A percentile compares a stretch with the other conserved stretches of the same genome.
Evolutionary conservation across 2,329 filamentous ascomycete species (phyloP).

Genomic region (Fusarium paranaense): DNA sequence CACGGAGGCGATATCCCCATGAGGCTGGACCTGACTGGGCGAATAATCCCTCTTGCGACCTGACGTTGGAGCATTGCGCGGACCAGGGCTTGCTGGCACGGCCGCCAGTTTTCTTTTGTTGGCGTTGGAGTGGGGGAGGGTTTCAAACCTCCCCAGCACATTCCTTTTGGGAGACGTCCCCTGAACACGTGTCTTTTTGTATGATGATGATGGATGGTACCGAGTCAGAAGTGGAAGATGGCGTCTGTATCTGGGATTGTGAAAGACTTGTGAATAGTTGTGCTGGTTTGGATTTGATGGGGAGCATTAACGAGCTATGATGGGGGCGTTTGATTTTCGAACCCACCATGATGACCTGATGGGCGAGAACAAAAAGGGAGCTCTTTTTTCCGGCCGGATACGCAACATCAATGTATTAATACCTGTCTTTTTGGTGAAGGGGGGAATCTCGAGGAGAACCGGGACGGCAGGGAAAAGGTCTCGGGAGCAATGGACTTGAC

Average conservation of each 20-base stretch:
- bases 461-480: slow-evolving; percentile 24
- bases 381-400: slow-evolving; percentile 20
- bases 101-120: neutral
- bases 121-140: neutral
- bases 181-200: slow-evolving; percentile 5
- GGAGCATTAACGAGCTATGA: slow-evolving; percentile 36
- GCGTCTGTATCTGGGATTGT: slow-evolving; percentile 8
- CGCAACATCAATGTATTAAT: slow-evolving; percentile 35
- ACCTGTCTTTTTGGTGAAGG: slow-evolving; percentile 32
- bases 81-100: neutral
- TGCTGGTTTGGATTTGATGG: slow-evolving; percentile 4
- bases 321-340: slow-evolving; percentile 24
- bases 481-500: slow-evolving; percentile 23
- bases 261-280: slow-evolving; percentile 15
- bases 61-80: neutral
- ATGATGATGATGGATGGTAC: slow-evolving; percentile 5
- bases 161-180: slow-evolving; percentile 2
- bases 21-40: slow-evolving; percentile 23
- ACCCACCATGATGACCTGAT: slow-evolving; percentile 15
- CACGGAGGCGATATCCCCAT: slow-evolving; percentile 12
- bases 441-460: slow-evolving; percentile 16
- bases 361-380: slow-evolving; percentile 9
- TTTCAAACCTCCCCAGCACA: slow-evolving; percentile 7
- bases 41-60: neutral
- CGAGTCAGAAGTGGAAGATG: slow-evolving; percentile 5